Conservation (phyloP, 2,329 filamentous ascomycete species). For the Venturia aucupariae region DNA sequence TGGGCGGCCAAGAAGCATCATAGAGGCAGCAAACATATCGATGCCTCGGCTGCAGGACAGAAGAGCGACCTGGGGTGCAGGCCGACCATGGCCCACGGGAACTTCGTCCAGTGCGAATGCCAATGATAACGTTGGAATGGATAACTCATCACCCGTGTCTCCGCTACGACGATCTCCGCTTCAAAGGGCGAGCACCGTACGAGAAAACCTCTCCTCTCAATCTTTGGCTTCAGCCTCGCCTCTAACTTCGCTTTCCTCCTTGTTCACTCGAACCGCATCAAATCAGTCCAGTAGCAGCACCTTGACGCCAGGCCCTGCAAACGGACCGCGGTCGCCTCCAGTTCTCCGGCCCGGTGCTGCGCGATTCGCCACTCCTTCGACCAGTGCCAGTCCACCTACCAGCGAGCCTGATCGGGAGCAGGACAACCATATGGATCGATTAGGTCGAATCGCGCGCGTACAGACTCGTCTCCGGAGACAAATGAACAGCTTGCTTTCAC, state of each 20-base stretch:
- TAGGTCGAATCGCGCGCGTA: neutral
- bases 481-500: neutral
- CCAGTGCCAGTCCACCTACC: neutral
- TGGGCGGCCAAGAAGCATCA: neutral
- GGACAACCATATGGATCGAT: neutral
- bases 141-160: neutral
- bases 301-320: neutral
- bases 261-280: neutral
- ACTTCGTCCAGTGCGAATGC: neutral
- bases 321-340: neutral
- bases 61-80: conserved; percentile 1
- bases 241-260: conserved; percentile 4
- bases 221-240: conserved; percentile 2
- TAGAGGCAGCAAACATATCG: neutral
- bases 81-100: neutral
- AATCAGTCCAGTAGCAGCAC: neutral
- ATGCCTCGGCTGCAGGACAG: neutral
- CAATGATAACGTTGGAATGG: neutral
- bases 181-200: neutral
- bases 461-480: neutral
- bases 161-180: neutral
- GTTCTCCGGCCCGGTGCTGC: conserved; percentile 7
- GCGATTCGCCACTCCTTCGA: conserved; percentile 2
- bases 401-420: neutral
- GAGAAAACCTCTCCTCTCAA: neutral